Percentiles rank a stretch among this genome's conserved stretches.
phyloP scores from a whole-genome alignment of 2,329 filamentous ascomycete genomes.

The Drechslerella coelobrocha region DNA sequence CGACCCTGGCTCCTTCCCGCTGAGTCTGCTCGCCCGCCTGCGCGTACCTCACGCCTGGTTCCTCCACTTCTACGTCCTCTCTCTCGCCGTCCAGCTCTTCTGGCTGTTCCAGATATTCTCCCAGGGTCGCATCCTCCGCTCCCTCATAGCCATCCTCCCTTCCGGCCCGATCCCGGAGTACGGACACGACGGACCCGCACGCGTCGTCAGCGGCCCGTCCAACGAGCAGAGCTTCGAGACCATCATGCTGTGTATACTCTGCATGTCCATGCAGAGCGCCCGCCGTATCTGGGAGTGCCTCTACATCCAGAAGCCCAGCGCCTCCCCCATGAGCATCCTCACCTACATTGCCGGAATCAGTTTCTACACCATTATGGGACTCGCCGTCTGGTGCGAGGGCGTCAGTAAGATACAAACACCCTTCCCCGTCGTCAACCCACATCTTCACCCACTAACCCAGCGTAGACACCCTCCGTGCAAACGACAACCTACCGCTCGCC shows the following conservation, averaged over 20 bases:
- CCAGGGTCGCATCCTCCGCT: slow-evolving; percentile 64
- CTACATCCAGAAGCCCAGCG: slow-evolving; percentile 67
- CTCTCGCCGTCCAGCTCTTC: slow-evolving; percentile 72
- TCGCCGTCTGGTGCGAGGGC: slow-evolving; percentile 85
- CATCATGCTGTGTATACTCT: slow-evolving; percentile 70
- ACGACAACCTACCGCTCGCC: slow-evolving; percentile 55
- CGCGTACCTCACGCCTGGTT: slow-evolving; percentile 90
- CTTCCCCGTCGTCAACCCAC: slow-evolving; percentile 17
- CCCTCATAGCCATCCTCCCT: slow-evolving; percentile 60
- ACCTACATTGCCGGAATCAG: slow-evolving; percentile 80
- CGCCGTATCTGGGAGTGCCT: slow-evolving; percentile 80
- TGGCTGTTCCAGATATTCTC: slow-evolving; percentile 73
- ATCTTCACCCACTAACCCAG: slow-evolving; percentile 23
- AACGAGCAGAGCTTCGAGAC: slow-evolving; percentile 52
- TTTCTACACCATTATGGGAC: slow-evolving; percentile 76
- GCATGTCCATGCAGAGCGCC: slow-evolving; percentile 77
- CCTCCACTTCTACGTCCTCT: slow-evolving; percentile 81
- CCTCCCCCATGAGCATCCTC: slow-evolving; percentile 80
- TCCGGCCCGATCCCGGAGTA: background rate
- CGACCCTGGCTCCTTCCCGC: slow-evolving; percentile 57
- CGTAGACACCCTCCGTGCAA: slow-evolving; percentile 52
- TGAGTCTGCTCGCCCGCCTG: slow-evolving; percentile 64
- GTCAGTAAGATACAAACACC: slow-evolving; percentile 64
- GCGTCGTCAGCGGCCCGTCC: slow-evolving; percentile 54
- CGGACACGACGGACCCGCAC: background rate